Evolutionary conservation across 352 stramenopile genomes (phyloP).

Genomic region (Globisporangium camurandrum): DNA sequence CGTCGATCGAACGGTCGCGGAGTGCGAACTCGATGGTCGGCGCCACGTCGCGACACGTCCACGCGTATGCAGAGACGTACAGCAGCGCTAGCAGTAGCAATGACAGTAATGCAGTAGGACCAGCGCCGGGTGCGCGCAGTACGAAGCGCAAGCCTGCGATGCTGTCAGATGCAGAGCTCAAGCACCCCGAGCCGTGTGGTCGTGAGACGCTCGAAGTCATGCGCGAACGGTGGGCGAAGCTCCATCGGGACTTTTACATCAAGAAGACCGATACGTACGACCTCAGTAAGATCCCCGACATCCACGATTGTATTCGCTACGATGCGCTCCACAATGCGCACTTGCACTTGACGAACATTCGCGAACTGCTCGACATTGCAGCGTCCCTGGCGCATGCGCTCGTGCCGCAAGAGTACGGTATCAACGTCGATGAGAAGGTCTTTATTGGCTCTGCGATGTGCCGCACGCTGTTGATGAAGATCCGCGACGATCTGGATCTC

Average conservation of each 20-base stretch:
- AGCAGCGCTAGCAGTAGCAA: conserved; percentile 27
- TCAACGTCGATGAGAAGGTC: conserved; percentile 82
- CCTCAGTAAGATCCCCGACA: conserved; percentile 96
- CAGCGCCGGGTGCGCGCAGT: not conserved
- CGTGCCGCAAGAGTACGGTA: conserved; percentile 86
- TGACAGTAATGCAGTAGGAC: no score
- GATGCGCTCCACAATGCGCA: conserved; percentile 98
- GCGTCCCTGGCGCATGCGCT: conserved; percentile 88
- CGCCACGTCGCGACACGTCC: conserved; percentile 36
- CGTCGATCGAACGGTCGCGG: conserved; percentile 49
- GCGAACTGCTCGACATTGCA: conserved; percentile 93
- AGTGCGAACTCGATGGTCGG: conserved; percentile 54
- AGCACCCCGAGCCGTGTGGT: conserved; percentile 76
- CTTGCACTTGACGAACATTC: conserved; percentile 88
- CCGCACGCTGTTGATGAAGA: conserved; percentile 82
- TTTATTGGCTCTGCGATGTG: conserved; percentile 85
- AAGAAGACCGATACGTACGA: conserved; percentile 91
- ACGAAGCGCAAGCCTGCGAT: conserved; percentile 16
- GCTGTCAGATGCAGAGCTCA: conserved; percentile 53
- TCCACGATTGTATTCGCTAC: conserved; percentile 97
- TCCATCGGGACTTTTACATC: conserved; percentile 95
- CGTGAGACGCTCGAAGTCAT: conserved; percentile 84
- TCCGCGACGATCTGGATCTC: conserved; percentile 81
- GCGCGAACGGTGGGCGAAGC: conserved; percentile 89
- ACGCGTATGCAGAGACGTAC: conserved; percentile 36